phyloP scores from a whole-genome alignment of 2,329 filamentous ascomycete genomes.

The Exophiala lecanii-corni region DNA sequence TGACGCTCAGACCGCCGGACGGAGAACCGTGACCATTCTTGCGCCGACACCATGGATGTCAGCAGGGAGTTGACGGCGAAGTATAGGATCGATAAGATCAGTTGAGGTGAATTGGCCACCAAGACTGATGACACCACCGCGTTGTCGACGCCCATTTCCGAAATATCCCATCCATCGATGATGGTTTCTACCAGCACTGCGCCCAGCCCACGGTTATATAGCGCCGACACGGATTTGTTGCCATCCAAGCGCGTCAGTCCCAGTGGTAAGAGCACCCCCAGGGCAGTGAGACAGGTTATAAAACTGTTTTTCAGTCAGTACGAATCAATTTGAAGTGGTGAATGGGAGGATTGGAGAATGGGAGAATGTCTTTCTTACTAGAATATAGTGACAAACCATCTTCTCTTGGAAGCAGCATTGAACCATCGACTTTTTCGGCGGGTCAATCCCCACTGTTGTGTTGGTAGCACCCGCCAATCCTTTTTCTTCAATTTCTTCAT shows the following conservation, averaged over 20 bases:
- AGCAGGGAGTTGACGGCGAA: slow-evolving; percentile 32
- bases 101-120: slow-evolving; percentile 34
- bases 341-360: no score
- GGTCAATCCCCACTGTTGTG: not conserved
- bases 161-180: slow-evolving; percentile 9
- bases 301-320: not conserved
- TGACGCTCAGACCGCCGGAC: slow-evolving; percentile 1
- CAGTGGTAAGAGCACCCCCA: not conserved
- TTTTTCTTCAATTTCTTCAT: not conserved
- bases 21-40: slow-evolving; percentile 46
- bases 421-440: not conserved
- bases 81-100: slow-evolving; percentile 32
- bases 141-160: not conserved
- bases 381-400: not conserved
- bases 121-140: slow-evolving; percentile 11
- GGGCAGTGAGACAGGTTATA: not conserved
- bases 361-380: not conserved
- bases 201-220: slow-evolving; percentile 15
- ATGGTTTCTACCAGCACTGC: slow-evolving; percentile 6
- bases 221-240: not conserved
- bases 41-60: slow-evolving; percentile 42
- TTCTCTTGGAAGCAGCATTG: not conserved
- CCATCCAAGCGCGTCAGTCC: not conserved
- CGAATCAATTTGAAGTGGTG: no score
- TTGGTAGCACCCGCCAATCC: not conserved